Conservation (phyloP, 2,329 filamentous ascomycete genomes). For the Phialophora tarda region DNA sequence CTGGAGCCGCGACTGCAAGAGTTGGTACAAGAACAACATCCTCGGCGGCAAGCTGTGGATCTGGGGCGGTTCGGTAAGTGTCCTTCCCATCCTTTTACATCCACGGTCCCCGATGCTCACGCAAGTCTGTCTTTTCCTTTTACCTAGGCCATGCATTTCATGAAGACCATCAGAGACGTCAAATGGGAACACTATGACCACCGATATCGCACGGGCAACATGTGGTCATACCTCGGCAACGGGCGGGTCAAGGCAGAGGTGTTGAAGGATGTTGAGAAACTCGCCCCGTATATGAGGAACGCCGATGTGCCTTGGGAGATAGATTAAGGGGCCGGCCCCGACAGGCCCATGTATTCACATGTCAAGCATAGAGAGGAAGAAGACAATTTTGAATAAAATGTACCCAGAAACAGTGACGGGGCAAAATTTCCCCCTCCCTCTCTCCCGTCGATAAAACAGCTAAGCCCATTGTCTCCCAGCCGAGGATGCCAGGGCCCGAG, state of each 20-base stretch:
- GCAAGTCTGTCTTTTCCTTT: too few species aligned
- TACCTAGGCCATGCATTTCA: conserved; percentile 24
- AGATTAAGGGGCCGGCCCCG: background rate
- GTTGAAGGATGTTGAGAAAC: conserved; percentile 8
- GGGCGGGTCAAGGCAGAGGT: conserved; percentile 28
- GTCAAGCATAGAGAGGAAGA: too few species aligned
- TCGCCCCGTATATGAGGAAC: conserved; percentile 29
- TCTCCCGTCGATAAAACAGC: too few species aligned
- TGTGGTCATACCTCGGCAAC: conserved; percentile 31
- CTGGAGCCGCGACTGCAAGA: background rate
- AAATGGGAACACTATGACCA: conserved; percentile 30
- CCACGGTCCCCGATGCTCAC: conserved; percentile 2
- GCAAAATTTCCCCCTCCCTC: too few species aligned
- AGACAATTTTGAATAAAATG: background rate
- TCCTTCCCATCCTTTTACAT: background rate
- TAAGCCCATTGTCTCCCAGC: background rate
- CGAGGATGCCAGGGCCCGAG: background rate
- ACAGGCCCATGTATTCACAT: background rate
- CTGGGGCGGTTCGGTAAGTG: conserved; percentile 26
- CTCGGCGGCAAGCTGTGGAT: conserved; percentile 25
- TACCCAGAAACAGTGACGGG: background rate
- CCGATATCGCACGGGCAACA: conserved; percentile 21
- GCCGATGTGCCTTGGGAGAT: conserved; percentile 25
- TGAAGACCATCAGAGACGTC: conserved; percentile 29
- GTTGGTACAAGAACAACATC: conserved; percentile 26